These are phyloP conservation scores for Colletotrichum sp. DNA, from an alignment of 2,329 filamentous ascomycete genomes.

Conservation along the genomic window DNA sequence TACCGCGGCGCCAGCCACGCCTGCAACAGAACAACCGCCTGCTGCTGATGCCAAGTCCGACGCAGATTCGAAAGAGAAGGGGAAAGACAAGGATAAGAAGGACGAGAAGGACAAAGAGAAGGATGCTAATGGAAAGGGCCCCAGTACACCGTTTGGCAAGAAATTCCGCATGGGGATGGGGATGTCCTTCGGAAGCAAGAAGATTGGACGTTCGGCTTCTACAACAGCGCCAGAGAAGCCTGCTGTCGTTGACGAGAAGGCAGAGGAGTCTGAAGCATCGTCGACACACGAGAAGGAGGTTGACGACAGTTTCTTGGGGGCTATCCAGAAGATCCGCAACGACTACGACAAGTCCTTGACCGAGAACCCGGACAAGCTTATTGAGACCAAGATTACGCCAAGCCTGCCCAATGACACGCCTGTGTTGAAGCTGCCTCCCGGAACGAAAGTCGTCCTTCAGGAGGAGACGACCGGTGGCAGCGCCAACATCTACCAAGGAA, in stretches of 20 bases:
- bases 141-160: slow-evolving; percentile 75
- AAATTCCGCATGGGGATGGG: slow-evolving; percentile 77
- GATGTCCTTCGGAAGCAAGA: slow-evolving; percentile 79
- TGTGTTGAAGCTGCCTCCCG: slow-evolving; percentile 72
- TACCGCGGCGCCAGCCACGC: slow-evolving; percentile 50
- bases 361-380: slow-evolving; percentile 55
- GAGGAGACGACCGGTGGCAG: slow-evolving; percentile 72
- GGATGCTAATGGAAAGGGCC: slow-evolving; percentile 58
- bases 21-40: slow-evolving; percentile 50
- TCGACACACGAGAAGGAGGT: slow-evolving; percentile 73
- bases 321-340: slow-evolving; percentile 73
- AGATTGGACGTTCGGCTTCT: slow-evolving; percentile 73
- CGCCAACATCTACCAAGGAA: slow-evolving; percentile 90
- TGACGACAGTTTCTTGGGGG: slow-evolving; percentile 76
- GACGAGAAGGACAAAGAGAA: slow-evolving; percentile 45
- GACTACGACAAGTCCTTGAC: slow-evolving; percentile 73
- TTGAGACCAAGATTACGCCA: slow-evolving; percentile 71
- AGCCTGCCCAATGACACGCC: slow-evolving; percentile 77
- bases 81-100: slow-evolving; percentile 48
- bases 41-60: slow-evolving; percentile 41
- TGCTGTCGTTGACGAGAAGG: slow-evolving; percentile 76
- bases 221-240: slow-evolving; percentile 75
- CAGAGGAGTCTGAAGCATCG: slow-evolving; percentile 68
- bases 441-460: slow-evolving; percentile 71
- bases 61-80: slow-evolving; percentile 46